phyloP scores from a whole-genome alignment of 1,139 yeast genomes.

The Blastobotrys niveus region DNA sequence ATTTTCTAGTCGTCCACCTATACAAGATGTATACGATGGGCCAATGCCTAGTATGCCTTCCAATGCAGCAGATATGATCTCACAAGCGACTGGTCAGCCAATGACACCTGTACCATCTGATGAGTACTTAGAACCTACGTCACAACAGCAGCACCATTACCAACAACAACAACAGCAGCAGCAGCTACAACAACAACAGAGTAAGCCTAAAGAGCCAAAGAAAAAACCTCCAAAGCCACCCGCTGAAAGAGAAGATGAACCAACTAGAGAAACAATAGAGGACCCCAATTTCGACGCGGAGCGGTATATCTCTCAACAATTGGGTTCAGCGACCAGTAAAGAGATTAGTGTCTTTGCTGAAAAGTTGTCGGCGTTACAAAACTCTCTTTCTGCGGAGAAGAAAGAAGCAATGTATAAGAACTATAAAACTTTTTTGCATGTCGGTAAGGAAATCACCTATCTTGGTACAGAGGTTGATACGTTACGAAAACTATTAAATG shows the following conservation, averaged over 20 bases:
- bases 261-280: conserved; percentile 17
- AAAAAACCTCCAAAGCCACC: not conserved
- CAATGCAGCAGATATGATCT: conserved; percentile 26
- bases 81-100: conserved; percentile 18
- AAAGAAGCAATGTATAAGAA: conserved; percentile 63
- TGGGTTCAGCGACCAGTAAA: conserved; percentile 62
- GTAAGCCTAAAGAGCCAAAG: not conserved
- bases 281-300: conserved; percentile 44
- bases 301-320: conserved; percentile 46
- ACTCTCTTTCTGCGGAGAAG: conserved; percentile 55
- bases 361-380: conserved; percentile 48
- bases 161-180: not conserved
- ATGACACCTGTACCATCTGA: not conserved
- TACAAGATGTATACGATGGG: conserved; percentile 5
- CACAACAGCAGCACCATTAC: not conserved
- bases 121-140: too few relatives aligned
- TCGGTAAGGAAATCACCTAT: conserved; percentile 57
- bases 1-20: conserved; percentile 22
- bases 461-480: conserved; percentile 61
- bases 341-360: conserved; percentile 70
- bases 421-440: conserved; percentile 63
- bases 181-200: not conserved
- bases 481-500: conserved; percentile 56
- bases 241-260: conserved; percentile 6
- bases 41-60: conserved; percentile 26